A percentile compares a stretch with the other conserved stretches of the same genome.
These are phyloP conservation scores for Rubia tinctorum DNA, from an alignment of 305 asterid genomes.

Conservation along the genomic window DNA sequence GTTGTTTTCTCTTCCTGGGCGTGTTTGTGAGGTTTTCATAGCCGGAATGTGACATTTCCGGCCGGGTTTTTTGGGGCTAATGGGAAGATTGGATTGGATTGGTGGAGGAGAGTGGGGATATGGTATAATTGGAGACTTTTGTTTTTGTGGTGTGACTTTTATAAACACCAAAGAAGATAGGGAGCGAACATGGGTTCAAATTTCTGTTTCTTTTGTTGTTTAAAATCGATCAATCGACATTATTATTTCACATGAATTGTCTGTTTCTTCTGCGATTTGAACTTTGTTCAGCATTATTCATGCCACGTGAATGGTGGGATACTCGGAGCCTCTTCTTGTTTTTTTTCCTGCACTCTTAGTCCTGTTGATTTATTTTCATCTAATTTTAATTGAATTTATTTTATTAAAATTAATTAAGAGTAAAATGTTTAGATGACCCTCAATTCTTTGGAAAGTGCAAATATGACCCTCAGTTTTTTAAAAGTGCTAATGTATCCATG, in stretches of 20 bases:
- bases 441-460: no score
- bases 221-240: background rate
- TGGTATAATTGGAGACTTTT: background rate
- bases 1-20: background rate
- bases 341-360: background rate
- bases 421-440: no score
- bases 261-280: background rate
- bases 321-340: background rate
- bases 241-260: background rate
- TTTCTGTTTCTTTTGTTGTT: background rate
- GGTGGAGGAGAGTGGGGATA: background rate
- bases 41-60: conserved; percentile 14
- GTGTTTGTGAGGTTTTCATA: background rate
- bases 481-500: no score
- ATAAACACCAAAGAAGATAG: background rate
- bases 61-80: background rate
- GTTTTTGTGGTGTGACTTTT: background rate
- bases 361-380: no score
- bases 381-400: no score
- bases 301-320: conserved; percentile 19
- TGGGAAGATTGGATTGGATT: background rate
- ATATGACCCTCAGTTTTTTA: no score
- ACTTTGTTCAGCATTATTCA: conserved; percentile 1
- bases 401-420: no score
- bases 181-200: background rate